phyloP scores from a whole-genome alignment of 495 filamentous ascomycete species.

The Cercophora sp. region DNA sequence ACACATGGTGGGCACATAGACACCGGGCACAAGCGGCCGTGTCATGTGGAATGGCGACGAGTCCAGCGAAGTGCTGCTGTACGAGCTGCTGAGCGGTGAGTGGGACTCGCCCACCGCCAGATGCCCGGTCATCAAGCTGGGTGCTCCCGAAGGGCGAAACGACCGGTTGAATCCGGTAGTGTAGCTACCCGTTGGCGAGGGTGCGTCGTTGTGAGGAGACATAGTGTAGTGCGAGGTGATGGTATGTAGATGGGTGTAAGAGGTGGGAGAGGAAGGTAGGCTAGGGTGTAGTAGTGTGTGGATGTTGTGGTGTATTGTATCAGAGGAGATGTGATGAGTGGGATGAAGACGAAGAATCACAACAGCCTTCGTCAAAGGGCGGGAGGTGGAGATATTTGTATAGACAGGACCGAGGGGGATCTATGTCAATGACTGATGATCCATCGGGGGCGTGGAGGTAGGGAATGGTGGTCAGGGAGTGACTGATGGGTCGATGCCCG shows the following conservation, averaged over 20 bases:
- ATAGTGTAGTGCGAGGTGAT: slow-evolving; percentile 24
- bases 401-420: slow-evolving; percentile 13
- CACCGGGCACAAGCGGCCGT: slow-evolving; percentile 68
- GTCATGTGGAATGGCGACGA: slow-evolving; percentile 38
- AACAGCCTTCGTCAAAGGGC: slow-evolving; percentile 11
- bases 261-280: neutral
- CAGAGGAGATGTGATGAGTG: no score
- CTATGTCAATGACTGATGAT: slow-evolving; percentile 13
- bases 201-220: slow-evolving; percentile 51
- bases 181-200: slow-evolving; percentile 46
- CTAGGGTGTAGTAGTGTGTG: no score
- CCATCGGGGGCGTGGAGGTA: slow-evolving; percentile 14
- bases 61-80: slow-evolving; percentile 39
- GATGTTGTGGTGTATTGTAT: no score
- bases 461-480: slow-evolving; percentile 15
- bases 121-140: slow-evolving; percentile 30
- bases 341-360: slow-evolving; percentile 5
- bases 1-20: slow-evolving; percentile 83
- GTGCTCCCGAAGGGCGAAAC: slow-evolving; percentile 32
- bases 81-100: slow-evolving; percentile 40
- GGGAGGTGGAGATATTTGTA: slow-evolving; percentile 32
- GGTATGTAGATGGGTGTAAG: no score
- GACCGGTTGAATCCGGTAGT: slow-evolving; percentile 42
- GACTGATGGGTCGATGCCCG: slow-evolving; percentile 19
- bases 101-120: slow-evolving; percentile 28